A percentile compares a stretch with the other conserved stretches of the same genome.
phyloP scores from a whole-genome alignment of 2,329 filamentous ascomycete species.

The Cryoendolithus antarcticus region DNA sequence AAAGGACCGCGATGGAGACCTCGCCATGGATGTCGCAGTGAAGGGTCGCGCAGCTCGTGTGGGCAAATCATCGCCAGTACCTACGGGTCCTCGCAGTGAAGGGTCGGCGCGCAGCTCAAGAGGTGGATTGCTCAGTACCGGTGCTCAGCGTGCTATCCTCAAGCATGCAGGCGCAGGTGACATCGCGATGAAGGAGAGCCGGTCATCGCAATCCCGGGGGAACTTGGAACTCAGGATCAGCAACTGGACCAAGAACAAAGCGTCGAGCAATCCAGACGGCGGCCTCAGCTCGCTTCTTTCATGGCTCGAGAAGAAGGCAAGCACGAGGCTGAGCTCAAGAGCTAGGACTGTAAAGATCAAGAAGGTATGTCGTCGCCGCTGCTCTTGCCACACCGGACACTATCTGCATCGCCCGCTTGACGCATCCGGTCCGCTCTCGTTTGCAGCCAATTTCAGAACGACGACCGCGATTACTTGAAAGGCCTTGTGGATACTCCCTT shows the following conservation, averaged over 20 bases:
- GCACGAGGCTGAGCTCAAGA: slow-evolving; percentile 19
- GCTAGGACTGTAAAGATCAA: slow-evolving; percentile 24
- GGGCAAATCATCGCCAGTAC: slow-evolving; percentile 14
- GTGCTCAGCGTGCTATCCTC: slow-evolving; percentile 19
- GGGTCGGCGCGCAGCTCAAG: slow-evolving; percentile 6
- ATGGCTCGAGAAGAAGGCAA: slow-evolving; percentile 30
- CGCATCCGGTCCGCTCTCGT: slow-evolving; percentile 18
- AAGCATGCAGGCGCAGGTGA: slow-evolving; percentile 19
- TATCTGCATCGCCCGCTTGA: not conserved
- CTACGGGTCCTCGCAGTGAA: slow-evolving; percentile 6
- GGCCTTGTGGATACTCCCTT: not conserved
- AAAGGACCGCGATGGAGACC: slow-evolving; percentile 47
- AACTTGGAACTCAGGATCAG: slow-evolving; percentile 27
- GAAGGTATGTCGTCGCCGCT: slow-evolving; percentile 20
- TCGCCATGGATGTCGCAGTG: slow-evolving; percentile 43
- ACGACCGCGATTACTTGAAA: slow-evolving; percentile 16
- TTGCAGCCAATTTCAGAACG: slow-evolving; percentile 18
- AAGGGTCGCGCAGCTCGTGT: slow-evolving; percentile 18
- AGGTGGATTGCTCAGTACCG: slow-evolving; percentile 9
- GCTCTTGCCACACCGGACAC: slow-evolving; percentile 1
- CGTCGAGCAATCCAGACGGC: slow-evolving; percentile 20
- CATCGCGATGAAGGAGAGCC: slow-evolving; percentile 14
- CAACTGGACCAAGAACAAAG: slow-evolving; percentile 29
- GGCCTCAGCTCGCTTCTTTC: slow-evolving; percentile 25
- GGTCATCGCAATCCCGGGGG: slow-evolving; percentile 7